These are phyloP conservation scores for Suillus hirtellus DNA, from an alignment of 768 basidiomycete genomes.

Conservation along the genomic window DNA sequence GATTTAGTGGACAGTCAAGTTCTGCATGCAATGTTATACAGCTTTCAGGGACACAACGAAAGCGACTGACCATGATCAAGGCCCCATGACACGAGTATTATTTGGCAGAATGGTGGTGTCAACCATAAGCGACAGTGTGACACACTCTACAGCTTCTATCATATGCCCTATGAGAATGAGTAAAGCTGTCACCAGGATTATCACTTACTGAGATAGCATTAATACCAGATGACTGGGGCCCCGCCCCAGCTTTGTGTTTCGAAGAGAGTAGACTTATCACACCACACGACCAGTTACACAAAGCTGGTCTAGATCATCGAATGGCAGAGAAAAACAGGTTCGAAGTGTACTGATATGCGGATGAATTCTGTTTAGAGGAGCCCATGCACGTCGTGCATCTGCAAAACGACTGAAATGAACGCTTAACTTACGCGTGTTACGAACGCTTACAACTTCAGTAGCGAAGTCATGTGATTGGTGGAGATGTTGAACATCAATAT, in stretches of 20 bases:
- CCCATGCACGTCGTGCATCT: neutral
- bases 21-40: slow-evolving; percentile 37
- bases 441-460: too few species aligned
- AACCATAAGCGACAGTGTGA: neutral
- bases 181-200: neutral
- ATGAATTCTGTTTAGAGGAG: neutral
- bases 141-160: neutral
- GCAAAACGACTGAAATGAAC: too few species aligned
- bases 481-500: too few species aligned
- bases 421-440: too few species aligned
- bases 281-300: neutral
- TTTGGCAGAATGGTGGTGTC: slow-evolving; percentile 60
- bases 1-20: slow-evolving; percentile 61
- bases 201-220: neutral
- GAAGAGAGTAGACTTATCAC: neutral
- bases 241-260: neutral
- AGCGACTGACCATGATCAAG: slow-evolving; percentile 62
- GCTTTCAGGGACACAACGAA: neutral
- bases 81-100: slow-evolving; percentile 75
- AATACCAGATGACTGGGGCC: neutral
- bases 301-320: neutral
- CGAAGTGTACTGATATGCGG: neutral
- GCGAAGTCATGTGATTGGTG: too few species aligned
- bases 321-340: neutral
- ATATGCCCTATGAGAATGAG: neutral